Evolutionary conservation across 208 protist genomes (phyloP).

Genomic region (Trichomonas vaginalis): DNA sequence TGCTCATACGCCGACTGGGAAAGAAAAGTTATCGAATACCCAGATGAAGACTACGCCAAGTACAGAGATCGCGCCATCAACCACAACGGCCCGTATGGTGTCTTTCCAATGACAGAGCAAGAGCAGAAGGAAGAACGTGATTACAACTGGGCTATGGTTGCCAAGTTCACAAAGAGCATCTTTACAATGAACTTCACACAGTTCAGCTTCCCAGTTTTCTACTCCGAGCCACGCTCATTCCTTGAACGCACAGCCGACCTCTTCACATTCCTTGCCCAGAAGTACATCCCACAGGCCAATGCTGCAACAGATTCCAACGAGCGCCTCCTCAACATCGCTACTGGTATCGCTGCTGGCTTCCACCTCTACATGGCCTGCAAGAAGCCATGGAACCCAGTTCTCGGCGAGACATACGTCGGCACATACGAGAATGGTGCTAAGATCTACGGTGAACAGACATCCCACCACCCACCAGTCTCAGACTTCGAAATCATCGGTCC

Average conservation of each 20-base stretch:
- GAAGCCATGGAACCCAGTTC: slow-evolving; percentile 26
- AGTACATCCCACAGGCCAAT: not conserved
- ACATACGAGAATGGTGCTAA: slow-evolving; percentile 19
- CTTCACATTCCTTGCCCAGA: not conserved
- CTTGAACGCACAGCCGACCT: not conserved
- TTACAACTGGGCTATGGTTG: not conserved
- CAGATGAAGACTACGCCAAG: not conserved
- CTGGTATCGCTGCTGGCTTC: not conserved
- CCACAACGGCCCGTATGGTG: not conserved
- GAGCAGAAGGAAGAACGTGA: not conserved
- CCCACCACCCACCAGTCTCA: slow-evolving; percentile 28
- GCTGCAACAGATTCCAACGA: not conserved
- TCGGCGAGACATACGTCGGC: slow-evolving; percentile 22
- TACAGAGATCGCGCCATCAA: not conserved
- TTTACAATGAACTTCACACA: not conserved
- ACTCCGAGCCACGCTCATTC: not conserved
- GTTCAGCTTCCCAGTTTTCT: not conserved
- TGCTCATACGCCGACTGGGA: not conserved
- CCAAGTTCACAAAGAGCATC: not conserved
- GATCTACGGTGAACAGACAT: slow-evolving; percentile 23
- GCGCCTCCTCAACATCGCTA: not conserved
- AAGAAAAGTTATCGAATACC: not conserved
- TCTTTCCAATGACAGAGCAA: not conserved
- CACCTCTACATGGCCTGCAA: not conserved
- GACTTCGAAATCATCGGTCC: slow-evolving; percentile 22